These are phyloP conservation scores for Cercospora brassicicola DNA, from an alignment of 2,329 filamentous ascomycete species.

Conservation along the genomic window DNA sequence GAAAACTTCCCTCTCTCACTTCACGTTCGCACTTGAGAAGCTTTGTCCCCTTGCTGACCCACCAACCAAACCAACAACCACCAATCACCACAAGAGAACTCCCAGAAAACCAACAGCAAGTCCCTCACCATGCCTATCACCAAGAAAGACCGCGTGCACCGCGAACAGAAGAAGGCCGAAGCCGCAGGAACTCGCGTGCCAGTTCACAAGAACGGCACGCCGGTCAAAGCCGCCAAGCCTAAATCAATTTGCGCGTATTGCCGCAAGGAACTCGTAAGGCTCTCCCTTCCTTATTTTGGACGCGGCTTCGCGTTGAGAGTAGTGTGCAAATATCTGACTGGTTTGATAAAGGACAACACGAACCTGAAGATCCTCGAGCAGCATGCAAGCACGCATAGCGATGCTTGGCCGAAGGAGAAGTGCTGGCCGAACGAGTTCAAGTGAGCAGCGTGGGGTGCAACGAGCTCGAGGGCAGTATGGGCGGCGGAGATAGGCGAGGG, in stretches of 20 bases:
- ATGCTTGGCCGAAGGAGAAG: conserved; percentile 59
- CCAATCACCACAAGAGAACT: background rate
- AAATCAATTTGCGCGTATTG: conserved; percentile 45
- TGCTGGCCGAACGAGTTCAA: conserved; percentile 53
- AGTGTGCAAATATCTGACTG: background rate
- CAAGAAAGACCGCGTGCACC: conserved; percentile 54
- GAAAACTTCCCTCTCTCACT: background rate
- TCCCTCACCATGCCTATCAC: conserved; percentile 48
- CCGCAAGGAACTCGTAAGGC: conserved; percentile 34
- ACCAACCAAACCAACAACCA: background rate
- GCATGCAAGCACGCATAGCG: conserved; percentile 55
- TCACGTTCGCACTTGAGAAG: background rate
- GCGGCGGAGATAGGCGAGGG: background rate
- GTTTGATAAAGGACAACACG: conserved; percentile 44
- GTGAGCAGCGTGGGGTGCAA: background rate
- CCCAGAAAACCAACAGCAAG: no score
- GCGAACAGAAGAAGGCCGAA: conserved; percentile 59
- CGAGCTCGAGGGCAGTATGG: background rate
- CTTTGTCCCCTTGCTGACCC: background rate
- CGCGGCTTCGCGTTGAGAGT: background rate
- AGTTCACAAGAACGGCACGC: conserved; percentile 57
- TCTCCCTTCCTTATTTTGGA: background rate
- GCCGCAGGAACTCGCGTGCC: conserved; percentile 55
- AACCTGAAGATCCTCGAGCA: conserved; percentile 55
- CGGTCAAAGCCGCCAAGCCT: conserved; percentile 57